phyloP scores from a whole-genome alignment of 352 stramenopile genomes.

The Elongisporangium senticosum region DNA sequence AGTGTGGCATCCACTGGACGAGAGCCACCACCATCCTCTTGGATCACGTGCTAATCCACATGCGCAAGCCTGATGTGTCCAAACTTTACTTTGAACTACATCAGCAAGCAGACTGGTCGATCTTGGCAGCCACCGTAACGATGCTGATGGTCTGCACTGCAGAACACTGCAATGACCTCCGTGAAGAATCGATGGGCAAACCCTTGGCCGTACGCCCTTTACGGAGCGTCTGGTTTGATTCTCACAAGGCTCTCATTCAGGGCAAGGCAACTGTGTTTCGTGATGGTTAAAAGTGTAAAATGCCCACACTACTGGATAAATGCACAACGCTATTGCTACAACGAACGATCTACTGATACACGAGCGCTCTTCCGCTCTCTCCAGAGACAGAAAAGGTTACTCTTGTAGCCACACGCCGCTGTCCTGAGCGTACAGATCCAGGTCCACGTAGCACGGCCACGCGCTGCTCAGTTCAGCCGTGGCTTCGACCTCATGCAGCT shows the following conservation, averaged over 20 bases:
- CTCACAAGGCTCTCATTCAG: too few relatives aligned
- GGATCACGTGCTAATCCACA: conserved; percentile 58
- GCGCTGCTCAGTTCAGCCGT: not conserved
- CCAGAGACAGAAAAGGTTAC: not conserved
- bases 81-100: too few relatives aligned
- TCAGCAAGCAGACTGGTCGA: too few relatives aligned
- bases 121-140: too few relatives aligned
- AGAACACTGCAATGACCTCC: too few relatives aligned
- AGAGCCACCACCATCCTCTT: conserved; percentile 55
- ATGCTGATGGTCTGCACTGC: not conserved
- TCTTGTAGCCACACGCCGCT: not conserved
- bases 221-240: too few relatives aligned
- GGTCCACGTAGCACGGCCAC: not conserved
- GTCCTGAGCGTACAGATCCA: not conserved
- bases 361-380: not conserved
- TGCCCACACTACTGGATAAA: not conserved
- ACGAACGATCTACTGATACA: not conserved
- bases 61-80: too few relatives aligned
- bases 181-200: too few relatives aligned
- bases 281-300: not conserved
- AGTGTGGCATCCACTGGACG: conserved; percentile 18
- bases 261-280: not conserved
- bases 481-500: conserved; percentile 6
- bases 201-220: too few relatives aligned
- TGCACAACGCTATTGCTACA: not conserved